These are phyloP conservation scores for Fusarium ramigenum DNA, from an alignment of 2,329 filamentous ascomycete species.

Conservation along the genomic window DNA sequence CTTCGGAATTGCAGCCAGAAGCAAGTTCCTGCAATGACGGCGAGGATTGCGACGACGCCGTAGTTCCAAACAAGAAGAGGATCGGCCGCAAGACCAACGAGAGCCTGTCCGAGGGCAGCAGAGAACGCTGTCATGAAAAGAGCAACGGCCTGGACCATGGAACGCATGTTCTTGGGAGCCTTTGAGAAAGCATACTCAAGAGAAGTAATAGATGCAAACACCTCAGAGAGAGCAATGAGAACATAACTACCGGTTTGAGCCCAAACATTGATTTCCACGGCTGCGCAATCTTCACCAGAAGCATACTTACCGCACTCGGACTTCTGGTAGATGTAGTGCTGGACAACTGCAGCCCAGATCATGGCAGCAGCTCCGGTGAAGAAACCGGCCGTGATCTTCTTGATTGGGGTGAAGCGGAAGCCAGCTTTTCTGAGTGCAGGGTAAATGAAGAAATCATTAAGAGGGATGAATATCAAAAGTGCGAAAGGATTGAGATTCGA, in stretches of 20 bases:
- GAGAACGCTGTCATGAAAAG: constrained; percentile 76
- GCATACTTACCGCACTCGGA: constrained; percentile 64
- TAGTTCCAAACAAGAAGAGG: constrained; percentile 81
- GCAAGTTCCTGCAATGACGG: constrained; percentile 67
- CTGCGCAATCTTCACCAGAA: constrained; percentile 37
- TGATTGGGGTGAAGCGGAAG: constrained; percentile 78
- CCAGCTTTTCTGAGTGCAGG: constrained; percentile 70
- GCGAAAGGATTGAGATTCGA: constrained; percentile 78
- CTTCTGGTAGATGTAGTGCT: constrained; percentile 71
- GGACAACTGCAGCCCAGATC: constrained; percentile 63
- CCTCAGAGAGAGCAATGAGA: constrained; percentile 59
- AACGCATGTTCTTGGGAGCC: constrained; percentile 79
- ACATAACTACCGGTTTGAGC: constrained; percentile 62
- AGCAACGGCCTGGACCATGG: constrained; percentile 73
- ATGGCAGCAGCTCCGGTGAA: constrained; percentile 68
- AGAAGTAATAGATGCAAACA: constrained; percentile 62
- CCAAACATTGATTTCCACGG: constrained; percentile 68
- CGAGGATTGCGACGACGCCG: constrained; percentile 70
- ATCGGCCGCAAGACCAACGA: constrained; percentile 57
- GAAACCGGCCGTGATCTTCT: constrained; percentile 77
- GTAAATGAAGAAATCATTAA: constrained; percentile 75
- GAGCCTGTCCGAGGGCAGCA: constrained; percentile 72
- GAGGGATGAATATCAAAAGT: constrained; percentile 77
- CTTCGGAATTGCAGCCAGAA: constrained; percentile 74
- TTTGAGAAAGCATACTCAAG: constrained; percentile 82